Evolutionary conservation across 148 eudicot genomes (phyloP), one percentile per base, ranked within the genome.

Genomic region (Fagopyrum homotropicum): DNA sequence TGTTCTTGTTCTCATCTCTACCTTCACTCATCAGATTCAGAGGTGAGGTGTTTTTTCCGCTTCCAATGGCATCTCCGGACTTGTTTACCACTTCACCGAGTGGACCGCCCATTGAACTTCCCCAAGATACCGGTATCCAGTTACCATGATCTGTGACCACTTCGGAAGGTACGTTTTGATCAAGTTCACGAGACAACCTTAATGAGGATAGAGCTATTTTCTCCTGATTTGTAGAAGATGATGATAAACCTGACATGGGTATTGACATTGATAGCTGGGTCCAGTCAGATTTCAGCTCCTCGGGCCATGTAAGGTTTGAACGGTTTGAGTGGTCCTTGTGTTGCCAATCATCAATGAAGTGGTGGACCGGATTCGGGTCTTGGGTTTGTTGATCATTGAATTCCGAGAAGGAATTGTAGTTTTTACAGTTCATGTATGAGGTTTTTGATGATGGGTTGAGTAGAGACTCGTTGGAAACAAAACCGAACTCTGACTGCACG

Each of bases 191-290:
- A 19, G 89, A 78, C 45, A 88, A 56, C 74, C 85, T 81, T 45
- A 85, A 77, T 9, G 90, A 84, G 43, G 90, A 82, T 45, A 82
- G 60, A 7, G 80, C 15, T 7, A 78, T 72, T 64, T 81, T 89
- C 40, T 90, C 90, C 61, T 75, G 91, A 29, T 72, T 81, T n/a
- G 91, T 78, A 45, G 92, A 77, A 35, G 40, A 35, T 3, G 88
- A 89, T 47, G 89, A 84, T 63, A 92, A 85, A 56, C 81, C 88
- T 0, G 89, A 75, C 82, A 88, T 81, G 51, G 98, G 96, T 60
- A 88, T 89, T 1, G 96, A 91, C 92, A 93, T 93, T 4, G 98
- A 91, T 57, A 91, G 91, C 51, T 88, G 94, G 70, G 98, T 91
- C 94, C 92, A 88, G 81, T 93, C 98, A 0, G 92, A 83, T 79